Base-by-base conservation (phyloP, 2,329 filamentous ascomycete genomes). In the Colletotrichum eremochloae region DNA sequence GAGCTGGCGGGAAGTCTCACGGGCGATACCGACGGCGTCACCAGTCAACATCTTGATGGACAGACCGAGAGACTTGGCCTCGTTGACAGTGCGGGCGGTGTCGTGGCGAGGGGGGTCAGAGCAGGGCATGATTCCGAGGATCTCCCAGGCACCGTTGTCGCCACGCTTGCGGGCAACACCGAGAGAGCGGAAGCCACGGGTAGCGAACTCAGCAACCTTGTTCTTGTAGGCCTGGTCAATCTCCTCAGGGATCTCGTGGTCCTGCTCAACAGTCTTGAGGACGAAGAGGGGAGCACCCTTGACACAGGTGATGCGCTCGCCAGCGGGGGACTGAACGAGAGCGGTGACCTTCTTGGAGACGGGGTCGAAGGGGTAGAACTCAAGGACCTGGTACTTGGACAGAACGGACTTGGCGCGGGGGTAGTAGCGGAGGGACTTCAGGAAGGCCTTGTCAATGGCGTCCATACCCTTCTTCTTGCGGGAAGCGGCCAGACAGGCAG, bases 41-140 rank as follows among this genome's bases (percentile, higher is more conserved):
- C 94, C 94, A 84, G 95, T 97, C 85, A 97, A 90, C 94, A 97
- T 97, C 89, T 97, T 97, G 85, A 97, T 95, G 77, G 93, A 95
- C 74, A 97, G 88, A 87, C 94, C 94, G 71, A 97, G 90, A 75
- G 87, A 89, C 88, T 96, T 96, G 79, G 94, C 94, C 84, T 97
- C 94, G 82, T 93, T 92, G 85, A 97, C 93, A 74, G 95, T 97
- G 82, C 94, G 93, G 78, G 92, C 94, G 77, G 95, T 97, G 80
- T 97, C 94, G 86, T 97, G 91, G 80, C 95, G 93, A 77, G 94
- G 94, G 78, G 95, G 95, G 82, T 97, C 94, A 78, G 92, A 94
- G 89, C 94, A 97, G 80, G 95, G 94, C 93, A 97, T 96, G 79
- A 97, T 97, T 79, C 94, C 94, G 77, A 97, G 91, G 77, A 97